Percentiles rank a stretch among this genome's conserved stretches.
Conservation (phyloP, 2,329 filamentous ascomycete genomes). For the Herpotrichia juniperi region DNA sequence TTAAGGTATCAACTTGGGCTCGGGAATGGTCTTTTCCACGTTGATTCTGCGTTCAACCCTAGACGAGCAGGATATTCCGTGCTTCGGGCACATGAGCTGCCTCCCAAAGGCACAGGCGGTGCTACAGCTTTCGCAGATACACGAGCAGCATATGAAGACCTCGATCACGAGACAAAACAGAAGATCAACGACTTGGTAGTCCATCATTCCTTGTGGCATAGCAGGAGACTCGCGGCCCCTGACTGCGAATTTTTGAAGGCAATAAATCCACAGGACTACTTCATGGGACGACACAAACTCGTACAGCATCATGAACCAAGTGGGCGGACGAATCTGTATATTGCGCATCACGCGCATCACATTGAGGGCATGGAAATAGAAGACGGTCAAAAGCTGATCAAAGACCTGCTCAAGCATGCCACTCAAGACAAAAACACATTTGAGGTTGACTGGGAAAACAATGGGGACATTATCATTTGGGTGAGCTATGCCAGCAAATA, state of each 20-base stretch:
- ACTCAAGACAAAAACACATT: constrained; percentile 54
- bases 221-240: constrained; percentile 57
- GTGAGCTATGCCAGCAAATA: constrained; percentile 22
- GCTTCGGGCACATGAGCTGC: constrained; percentile 15
- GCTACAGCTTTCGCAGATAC: constrained; percentile 20
- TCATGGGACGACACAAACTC: constrained; percentile 51
- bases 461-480: constrained; percentile 61
- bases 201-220: constrained; percentile 52
- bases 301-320: constrained; percentile 57
- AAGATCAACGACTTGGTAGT: constrained; percentile 13
- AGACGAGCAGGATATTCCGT: constrained; percentile 17
- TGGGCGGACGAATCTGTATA: constrained; percentile 58
- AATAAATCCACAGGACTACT: constrained; percentile 46
- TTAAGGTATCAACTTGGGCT: constrained; percentile 46
- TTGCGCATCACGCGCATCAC: constrained; percentile 59
- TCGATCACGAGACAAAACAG: constrained; percentile 19
- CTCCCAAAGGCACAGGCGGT: constrained; percentile 18
- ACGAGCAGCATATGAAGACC: constrained; percentile 31
- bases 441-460: constrained; percentile 54
- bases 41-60: constrained; percentile 22
- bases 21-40: constrained; percentile 21
- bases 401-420: constrained; percentile 51
- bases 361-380: constrained; percentile 48
- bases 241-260: constrained; percentile 49
- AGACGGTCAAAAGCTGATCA: constrained; percentile 42